Conservation (phyloP, 2,329 filamentous ascomycete species). For the Colletotrichum somersetense region DNA sequence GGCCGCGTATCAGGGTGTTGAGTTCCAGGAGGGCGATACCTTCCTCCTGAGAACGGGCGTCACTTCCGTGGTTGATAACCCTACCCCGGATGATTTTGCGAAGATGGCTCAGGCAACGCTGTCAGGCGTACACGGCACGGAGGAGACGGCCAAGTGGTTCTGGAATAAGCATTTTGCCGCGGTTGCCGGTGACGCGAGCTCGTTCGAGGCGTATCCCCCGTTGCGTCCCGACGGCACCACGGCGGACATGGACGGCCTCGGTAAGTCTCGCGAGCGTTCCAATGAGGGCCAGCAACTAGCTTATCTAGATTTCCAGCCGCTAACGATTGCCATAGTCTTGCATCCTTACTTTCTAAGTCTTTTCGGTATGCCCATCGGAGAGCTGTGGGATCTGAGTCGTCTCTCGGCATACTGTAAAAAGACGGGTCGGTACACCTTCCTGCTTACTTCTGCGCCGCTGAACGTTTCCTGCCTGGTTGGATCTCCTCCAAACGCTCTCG, state of each 20-base stretch:
- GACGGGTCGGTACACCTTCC: constrained; percentile 68
- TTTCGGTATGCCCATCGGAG: constrained; percentile 68
- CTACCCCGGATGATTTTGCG: constrained; percentile 51
- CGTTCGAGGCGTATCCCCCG: constrained; percentile 74
- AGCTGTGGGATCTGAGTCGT: constrained; percentile 68
- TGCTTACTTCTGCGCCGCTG: constrained; percentile 70
- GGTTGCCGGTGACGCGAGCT: constrained; percentile 72
- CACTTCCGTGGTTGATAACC: constrained; percentile 68
- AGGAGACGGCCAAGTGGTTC: constrained; percentile 72
- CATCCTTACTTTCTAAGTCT: constrained; percentile 63
- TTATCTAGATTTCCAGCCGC: background rate
- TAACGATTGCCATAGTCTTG: constrained; percentile 50
- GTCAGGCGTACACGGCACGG: constrained; percentile 58
- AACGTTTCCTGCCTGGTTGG: constrained; percentile 67
- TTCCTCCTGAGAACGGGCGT: constrained; percentile 75
- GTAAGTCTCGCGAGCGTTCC: constrained; percentile 48
- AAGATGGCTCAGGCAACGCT: constrained; percentile 49
- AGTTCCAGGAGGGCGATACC: constrained; percentile 76
- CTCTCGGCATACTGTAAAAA: constrained; percentile 66
- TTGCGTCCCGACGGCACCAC: constrained; percentile 56
- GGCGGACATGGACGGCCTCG: constrained; percentile 51
- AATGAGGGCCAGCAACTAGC: background rate
- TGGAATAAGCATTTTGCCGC: constrained; percentile 78
- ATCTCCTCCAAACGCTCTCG: constrained; percentile 63
- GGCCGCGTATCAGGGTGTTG: constrained; percentile 70